Conservation (phyloP, 202 grass and related monocot species). For the Schoenoplectus triqueter region DNA sequence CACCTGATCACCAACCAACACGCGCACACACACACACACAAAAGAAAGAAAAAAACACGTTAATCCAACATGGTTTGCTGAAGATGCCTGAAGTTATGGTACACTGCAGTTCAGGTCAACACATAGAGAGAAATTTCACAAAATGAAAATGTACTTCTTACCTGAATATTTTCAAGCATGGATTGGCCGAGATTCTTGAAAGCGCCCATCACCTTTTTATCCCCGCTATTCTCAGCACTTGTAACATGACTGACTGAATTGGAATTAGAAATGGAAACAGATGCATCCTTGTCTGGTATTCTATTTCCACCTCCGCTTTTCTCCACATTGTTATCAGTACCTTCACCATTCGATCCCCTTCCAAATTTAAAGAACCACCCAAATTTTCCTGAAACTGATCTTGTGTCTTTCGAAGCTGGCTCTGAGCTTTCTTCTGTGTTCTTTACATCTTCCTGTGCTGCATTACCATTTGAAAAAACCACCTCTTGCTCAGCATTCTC, state of each 20-base stretch:
- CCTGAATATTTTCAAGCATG: conserved; percentile 99
- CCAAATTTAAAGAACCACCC: conserved; percentile 82
- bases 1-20: conserved; percentile 52
- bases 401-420: conserved; percentile 56
- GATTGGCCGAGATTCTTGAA: conserved; percentile 84
- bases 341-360: conserved; percentile 53
- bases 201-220: conserved; percentile 75
- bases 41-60: not conserved
- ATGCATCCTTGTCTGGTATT: conserved; percentile 31
- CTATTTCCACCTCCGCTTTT: conserved; percentile 42
- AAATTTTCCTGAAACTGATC: conserved; percentile 55
- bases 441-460: conserved; percentile 44
- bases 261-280: conserved; percentile 26
- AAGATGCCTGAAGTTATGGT: not conserved
- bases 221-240: conserved; percentile 50
- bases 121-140: conserved; percentile 9
- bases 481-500: conserved; percentile 52
- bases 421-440: conserved; percentile 35
- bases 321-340: conserved; percentile 42
- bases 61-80: conserved; percentile 1
- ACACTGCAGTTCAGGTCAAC: not conserved
- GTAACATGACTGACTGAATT: conserved; percentile 35
- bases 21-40: too few species aligned
- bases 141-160: conserved; percentile 40
- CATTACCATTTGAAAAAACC: conserved; percentile 42